phyloP scores from a whole-genome alignment of 1,284 basidiomycete genomes.

The Athelia sp. region DNA sequence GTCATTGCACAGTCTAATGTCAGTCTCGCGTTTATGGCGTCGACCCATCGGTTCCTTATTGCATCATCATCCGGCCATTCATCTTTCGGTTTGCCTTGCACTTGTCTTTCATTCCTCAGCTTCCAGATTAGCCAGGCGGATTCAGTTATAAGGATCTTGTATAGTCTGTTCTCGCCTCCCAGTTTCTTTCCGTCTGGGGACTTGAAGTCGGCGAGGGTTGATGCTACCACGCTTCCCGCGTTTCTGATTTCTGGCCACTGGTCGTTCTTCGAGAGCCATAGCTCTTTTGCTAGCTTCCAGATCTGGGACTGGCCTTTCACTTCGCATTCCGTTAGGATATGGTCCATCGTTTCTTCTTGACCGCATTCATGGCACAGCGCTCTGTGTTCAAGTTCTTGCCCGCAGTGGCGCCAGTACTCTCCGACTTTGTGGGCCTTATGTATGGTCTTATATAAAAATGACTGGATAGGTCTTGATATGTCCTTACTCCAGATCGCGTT shows the following conservation, averaged over 20 bases:
- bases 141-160: slow-evolving; percentile 17
- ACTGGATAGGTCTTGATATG: slow-evolving; percentile 9
- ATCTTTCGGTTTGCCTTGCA: slow-evolving; percentile 7
- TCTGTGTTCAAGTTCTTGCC: not conserved
- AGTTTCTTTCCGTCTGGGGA: not conserved
- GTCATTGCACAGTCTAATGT: slow-evolving; percentile 5
- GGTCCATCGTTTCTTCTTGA: not conserved
- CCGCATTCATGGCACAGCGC: not conserved
- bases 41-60: slow-evolving; percentile 6
- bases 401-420: too few species aligned
- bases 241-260: not conserved
- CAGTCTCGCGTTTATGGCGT: slow-evolving; percentile 5
- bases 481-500: slow-evolving; percentile 14
- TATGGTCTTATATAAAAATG: slow-evolving; percentile 9
- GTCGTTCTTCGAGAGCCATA: not conserved
- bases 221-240: not conserved
- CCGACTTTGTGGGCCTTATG: slow-evolving; percentile 3
- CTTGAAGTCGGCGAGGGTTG: not conserved
- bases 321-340: not conserved
- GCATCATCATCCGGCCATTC: not conserved
- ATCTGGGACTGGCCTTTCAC: not conserved
- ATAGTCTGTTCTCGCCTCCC: slow-evolving; percentile 10
- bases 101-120: slow-evolving; percentile 18
- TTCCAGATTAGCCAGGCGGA: slow-evolving; percentile 20
- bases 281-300: not conserved